These are phyloP conservation scores for Marsdenia floribunda DNA, from an alignment of 257 asterid genomes.

Conservation along the genomic window DNA sequence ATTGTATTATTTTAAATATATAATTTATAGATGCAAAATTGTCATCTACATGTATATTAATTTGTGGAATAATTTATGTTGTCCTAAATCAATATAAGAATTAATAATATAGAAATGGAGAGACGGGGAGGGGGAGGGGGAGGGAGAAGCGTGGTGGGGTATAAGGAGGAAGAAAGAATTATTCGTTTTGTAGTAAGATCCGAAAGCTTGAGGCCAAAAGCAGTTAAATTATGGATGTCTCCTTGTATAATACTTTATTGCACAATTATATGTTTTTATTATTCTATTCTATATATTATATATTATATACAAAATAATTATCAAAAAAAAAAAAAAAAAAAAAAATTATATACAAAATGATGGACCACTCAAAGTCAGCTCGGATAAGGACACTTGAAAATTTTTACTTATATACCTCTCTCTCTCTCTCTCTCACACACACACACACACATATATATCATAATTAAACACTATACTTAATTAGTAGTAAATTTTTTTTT, in stretches of 20 bases:
- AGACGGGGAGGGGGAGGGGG: slow-evolving; percentile 9
- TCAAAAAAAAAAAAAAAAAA: no score
- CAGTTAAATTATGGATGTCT: slow-evolving; percentile 32
- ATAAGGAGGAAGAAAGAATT: slow-evolving; percentile 34
- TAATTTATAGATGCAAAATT: no score
- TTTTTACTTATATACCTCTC: neutral
- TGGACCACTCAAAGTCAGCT: slow-evolving; percentile 30
- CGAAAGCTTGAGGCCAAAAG: slow-evolving; percentile 69
- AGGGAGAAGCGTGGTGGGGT: slow-evolving; percentile 18
- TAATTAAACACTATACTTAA: no score
- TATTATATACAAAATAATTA: no score
- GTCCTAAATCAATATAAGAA: no score
- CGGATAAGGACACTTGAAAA: slow-evolving; percentile 4
- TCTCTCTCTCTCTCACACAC: no score
- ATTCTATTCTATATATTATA: neutral
- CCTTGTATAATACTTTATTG: slow-evolving; percentile 23
- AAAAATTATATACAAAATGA: slow-evolving; percentile 3
- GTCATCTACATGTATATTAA: no score
- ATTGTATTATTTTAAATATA: no score
- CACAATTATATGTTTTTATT: slow-evolving; percentile 15
- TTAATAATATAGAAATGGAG: slow-evolving; percentile 1
- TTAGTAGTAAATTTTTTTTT: no score
- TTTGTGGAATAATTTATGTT: neutral
- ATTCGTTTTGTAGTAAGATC: slow-evolving; percentile 53
- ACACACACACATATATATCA: no score